Evolutionary conservation across 257 asterid genomes (phyloP).

Genomic region (Agastache rugosa): DNA sequence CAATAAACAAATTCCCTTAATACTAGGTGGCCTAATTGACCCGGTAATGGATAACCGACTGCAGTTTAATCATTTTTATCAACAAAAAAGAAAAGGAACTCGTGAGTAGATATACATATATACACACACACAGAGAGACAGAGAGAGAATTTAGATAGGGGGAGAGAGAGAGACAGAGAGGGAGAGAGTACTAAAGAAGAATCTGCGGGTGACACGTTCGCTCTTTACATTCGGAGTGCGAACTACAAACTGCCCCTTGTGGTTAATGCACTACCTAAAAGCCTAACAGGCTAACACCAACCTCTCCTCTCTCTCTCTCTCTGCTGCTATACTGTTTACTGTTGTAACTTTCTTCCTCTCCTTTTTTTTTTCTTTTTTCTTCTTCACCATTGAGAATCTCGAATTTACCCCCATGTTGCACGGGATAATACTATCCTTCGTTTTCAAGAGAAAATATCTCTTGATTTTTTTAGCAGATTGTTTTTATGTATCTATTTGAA

Average conservation of each 20-base stretch:
- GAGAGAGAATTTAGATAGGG: not conserved
- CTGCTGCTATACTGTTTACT: not conserved
- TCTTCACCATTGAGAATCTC: not conserved
- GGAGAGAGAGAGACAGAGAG: not conserved
- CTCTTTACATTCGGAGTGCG: conserved; percentile 36
- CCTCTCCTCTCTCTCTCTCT: not conserved
- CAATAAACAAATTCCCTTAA: conserved; percentile 42
- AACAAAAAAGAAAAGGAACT: not conserved
- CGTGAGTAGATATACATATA: not conserved
- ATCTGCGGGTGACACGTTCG: conserved; percentile 49
- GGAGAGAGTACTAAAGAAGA: conserved; percentile 16
- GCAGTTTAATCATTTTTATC: not conserved
- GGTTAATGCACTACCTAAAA: conserved; percentile 31
- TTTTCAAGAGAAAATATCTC: not conserved
- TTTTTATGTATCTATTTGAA: not conserved
- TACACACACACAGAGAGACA: not conserved
- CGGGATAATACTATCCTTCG: not conserved
- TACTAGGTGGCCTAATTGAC: conserved; percentile 42
- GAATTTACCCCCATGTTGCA: not conserved
- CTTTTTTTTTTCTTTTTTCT: not conserved
- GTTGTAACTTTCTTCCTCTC: not conserved
- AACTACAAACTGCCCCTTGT: conserved; percentile 27
- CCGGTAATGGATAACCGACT: conserved; percentile 32
- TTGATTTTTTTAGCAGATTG: not conserved
- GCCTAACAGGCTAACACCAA: conserved; percentile 13